These are phyloP conservation scores for Paecilomyces variotii DNA, from an alignment of 2,329 filamentous ascomycete genomes.

Conservation along the genomic window DNA sequence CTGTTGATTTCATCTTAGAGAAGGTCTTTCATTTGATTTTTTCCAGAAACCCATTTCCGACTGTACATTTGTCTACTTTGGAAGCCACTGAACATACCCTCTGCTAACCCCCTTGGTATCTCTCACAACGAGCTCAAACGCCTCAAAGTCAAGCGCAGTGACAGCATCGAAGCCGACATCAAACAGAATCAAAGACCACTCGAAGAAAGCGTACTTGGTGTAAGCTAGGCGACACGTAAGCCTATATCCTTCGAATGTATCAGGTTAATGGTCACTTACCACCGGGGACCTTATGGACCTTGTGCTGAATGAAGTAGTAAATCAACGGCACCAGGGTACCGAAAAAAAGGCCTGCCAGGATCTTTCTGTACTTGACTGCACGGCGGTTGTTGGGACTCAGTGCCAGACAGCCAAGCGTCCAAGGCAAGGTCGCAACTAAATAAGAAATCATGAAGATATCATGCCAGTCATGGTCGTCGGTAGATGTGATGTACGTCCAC, in stretches of 20 bases:
- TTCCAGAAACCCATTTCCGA: constrained; percentile 30
- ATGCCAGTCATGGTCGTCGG: constrained; percentile 97
- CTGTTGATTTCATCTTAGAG: constrained; percentile 35
- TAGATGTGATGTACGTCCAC: constrained; percentile 98
- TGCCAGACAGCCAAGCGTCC: constrained; percentile 84
- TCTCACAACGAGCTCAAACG: constrained; percentile 78
- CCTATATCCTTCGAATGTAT: constrained; percentile 1
- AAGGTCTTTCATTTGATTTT: constrained; percentile 18
- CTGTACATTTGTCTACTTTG: constrained; percentile 65
- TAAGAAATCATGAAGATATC: constrained; percentile 99
- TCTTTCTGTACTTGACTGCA: constrained; percentile 83
- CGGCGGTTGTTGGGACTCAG: constrained; percentile 76
- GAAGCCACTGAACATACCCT: constrained; percentile 98
- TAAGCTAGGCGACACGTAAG: constrained; percentile 57
- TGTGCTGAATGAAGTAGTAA: constrained; percentile 98
- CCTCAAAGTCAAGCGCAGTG: constrained; percentile 82
- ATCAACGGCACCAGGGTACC: constrained; percentile 81
- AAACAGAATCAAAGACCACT: constrained; percentile 90
- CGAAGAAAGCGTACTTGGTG: constrained; percentile 95
- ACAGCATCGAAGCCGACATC: constrained; percentile 96
- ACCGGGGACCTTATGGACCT: constrained; percentile 86
- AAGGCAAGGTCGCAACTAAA: constrained; percentile 84
- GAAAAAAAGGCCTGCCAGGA: constrained; percentile 76
- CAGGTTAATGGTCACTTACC: constrained; percentile 49
- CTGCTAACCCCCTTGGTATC: constrained; percentile 85